phyloP scores from a whole-genome alignment of 768 basidiomycete genomes.

The Russula foetens region DNA sequence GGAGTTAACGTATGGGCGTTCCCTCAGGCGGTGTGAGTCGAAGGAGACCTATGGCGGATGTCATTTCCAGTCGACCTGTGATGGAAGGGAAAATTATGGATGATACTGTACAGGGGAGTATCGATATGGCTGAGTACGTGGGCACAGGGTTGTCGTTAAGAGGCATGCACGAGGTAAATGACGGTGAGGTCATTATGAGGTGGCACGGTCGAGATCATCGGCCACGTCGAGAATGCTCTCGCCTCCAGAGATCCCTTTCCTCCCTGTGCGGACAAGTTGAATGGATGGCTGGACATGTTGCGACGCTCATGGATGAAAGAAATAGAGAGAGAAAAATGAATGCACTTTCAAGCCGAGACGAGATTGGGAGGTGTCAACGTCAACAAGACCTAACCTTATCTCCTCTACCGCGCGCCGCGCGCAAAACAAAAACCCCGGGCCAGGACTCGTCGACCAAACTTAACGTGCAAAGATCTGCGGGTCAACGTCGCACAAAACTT shows the following conservation, averaged over 20 bases:
- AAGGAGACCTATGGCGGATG: not conserved
- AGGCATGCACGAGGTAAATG: conserved; percentile 7
- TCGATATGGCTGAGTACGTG: not conserved
- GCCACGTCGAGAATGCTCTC: not conserved
- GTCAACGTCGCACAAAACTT: too few species aligned
- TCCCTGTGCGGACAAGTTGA: not conserved
- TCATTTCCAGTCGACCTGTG: not conserved
- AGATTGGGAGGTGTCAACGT: too few species aligned
- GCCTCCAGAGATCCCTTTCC: not conserved
- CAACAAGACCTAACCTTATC: conserved; percentile 7
- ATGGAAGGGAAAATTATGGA: not conserved
- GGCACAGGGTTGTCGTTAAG: conserved; percentile 3
- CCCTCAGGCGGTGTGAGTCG: not conserved
- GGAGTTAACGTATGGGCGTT: not conserved
- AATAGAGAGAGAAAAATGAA: not conserved
- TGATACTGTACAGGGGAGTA: not conserved
- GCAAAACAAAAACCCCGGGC: not conserved
- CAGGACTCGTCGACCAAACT: too few species aligned
- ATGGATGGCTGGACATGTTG: not conserved
- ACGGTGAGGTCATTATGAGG: too few species aligned
- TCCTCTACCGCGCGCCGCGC: not conserved
- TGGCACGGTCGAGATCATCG: conserved; percentile 7
- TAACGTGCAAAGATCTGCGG: too few species aligned
- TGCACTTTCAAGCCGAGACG: not conserved
- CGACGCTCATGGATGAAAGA: conserved; percentile 1